A percentile compares a stretch with the other conserved stretches of the same genome.
Conservation (phyloP, 441 rosid species). For the Gossypium gossypioides region DNA sequence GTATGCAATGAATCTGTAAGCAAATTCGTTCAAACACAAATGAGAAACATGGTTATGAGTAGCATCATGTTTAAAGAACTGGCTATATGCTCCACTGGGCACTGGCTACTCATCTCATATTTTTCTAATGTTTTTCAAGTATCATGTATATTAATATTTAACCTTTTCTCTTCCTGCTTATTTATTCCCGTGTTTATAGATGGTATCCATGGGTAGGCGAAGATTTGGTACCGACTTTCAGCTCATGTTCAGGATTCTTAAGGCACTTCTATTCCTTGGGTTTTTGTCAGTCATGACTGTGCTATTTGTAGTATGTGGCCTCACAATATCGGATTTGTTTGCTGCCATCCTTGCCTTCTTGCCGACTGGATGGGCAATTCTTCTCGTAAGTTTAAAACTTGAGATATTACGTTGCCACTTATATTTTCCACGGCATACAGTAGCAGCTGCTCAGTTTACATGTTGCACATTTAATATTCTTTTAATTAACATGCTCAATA, state of each 20-base stretch:
- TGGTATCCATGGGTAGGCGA: constrained; percentile 81
- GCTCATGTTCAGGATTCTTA: constrained; percentile 88
- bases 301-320: constrained; percentile 55
- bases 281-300: constrained; percentile 78
- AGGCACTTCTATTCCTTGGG: constrained; percentile 91
- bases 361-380: constrained; percentile 86
- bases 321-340: constrained; percentile 60
- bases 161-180: background rate
- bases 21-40: background rate
- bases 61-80: background rate
- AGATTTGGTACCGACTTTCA: constrained; percentile 72
- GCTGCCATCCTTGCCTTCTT: constrained; percentile 76
- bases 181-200: constrained; percentile 30
- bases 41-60: background rate
- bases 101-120: background rate
- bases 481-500: background rate
- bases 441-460: background rate
- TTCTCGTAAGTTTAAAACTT: constrained; percentile 57
- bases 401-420: background rate
- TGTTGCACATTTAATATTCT: background rate
- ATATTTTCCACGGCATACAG: background rate
- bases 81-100: background rate
- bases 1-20: constrained; percentile 27
- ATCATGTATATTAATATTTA: background rate
- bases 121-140: background rate